Conservation (phyloP, 106 monocot species). For the Gastrodia elata region DNA sequence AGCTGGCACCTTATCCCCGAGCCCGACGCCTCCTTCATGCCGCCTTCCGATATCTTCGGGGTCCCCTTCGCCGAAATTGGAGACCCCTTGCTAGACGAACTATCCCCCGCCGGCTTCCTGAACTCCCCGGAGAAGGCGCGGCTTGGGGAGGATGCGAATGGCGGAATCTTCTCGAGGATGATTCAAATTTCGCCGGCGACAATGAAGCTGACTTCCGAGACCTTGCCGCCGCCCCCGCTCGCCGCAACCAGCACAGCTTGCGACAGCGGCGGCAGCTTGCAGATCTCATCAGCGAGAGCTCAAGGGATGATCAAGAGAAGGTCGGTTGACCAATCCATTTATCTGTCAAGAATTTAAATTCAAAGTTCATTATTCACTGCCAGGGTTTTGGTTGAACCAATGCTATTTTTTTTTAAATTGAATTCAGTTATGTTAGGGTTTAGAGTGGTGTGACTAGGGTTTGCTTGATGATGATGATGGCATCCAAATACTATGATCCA, state of each 20-base stretch:
- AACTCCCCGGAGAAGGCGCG: neutral
- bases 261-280: conserved; percentile 33
- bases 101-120: conserved; percentile 9
- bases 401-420: neutral
- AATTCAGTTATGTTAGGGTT: neutral
- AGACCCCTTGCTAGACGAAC: conserved; percentile 23
- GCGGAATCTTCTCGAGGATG: conserved; percentile 4
- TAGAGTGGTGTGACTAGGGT: neutral
- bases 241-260: conserved; percentile 9
- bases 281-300: conserved; percentile 36
- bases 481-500: no score
- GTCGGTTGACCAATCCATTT: neutral
- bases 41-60: conserved; percentile 15
- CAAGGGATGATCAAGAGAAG: conserved; percentile 8
- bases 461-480: neutral
- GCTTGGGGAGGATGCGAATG: neutral
- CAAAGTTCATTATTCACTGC: neutral
- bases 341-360: no score
- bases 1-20: conserved; percentile 8
- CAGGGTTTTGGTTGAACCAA: neutral
- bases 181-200: neutral
- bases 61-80: conserved; percentile 16
- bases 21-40: neutral
- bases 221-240: neutral
- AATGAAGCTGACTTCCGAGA: neutral